Conservation (phyloP, 176 grass and related monocot genomes). For the Oryza glumipatula region DNA sequence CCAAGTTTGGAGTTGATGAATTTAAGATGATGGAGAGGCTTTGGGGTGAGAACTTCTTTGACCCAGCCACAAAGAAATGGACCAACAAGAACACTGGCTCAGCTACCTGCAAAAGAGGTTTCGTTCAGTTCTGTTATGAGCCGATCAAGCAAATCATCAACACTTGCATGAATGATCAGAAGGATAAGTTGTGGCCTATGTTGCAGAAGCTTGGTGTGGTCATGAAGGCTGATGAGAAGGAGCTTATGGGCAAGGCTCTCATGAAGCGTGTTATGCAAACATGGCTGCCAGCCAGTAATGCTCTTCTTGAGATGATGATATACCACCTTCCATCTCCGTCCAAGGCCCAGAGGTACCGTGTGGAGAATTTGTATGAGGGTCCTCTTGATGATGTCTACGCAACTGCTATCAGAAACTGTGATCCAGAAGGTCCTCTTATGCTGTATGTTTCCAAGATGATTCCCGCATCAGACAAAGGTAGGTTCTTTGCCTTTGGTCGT, state of each 20-base stretch:
- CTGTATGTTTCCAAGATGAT: slow-evolving; percentile 95
- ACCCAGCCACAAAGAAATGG: slow-evolving; percentile 85
- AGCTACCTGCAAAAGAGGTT: slow-evolving; percentile 77
- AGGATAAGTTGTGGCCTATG: slow-evolving; percentile 92
- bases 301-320: slow-evolving; percentile 90
- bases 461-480: slow-evolving; percentile 85
- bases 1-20: slow-evolving; percentile 88
- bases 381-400: slow-evolving; percentile 82
- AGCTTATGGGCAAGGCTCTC: slow-evolving; percentile 70
- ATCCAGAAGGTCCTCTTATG: slow-evolving; percentile 88
- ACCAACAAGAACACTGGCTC: slow-evolving; percentile 65
- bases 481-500: slow-evolving; percentile 84
- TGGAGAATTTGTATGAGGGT: slow-evolving; percentile 81
- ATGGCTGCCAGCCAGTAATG: slow-evolving; percentile 76
- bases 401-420: slow-evolving; percentile 84
- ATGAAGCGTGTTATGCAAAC: slow-evolving; percentile 94
- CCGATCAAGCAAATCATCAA: slow-evolving; percentile 87
- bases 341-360: slow-evolving; percentile 77
- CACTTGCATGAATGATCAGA: slow-evolving; percentile 86
- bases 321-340: slow-evolving; percentile 73
- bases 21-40: slow-evolving; percentile 91
- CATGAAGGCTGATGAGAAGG: slow-evolving; percentile 83
- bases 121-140: slow-evolving; percentile 86
- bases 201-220: slow-evolving; percentile 69
- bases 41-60: slow-evolving; percentile 91